Evolutionary conservation across 106 monocot species (phyloP).

Genomic region (Platanthera guangdongensis): DNA sequence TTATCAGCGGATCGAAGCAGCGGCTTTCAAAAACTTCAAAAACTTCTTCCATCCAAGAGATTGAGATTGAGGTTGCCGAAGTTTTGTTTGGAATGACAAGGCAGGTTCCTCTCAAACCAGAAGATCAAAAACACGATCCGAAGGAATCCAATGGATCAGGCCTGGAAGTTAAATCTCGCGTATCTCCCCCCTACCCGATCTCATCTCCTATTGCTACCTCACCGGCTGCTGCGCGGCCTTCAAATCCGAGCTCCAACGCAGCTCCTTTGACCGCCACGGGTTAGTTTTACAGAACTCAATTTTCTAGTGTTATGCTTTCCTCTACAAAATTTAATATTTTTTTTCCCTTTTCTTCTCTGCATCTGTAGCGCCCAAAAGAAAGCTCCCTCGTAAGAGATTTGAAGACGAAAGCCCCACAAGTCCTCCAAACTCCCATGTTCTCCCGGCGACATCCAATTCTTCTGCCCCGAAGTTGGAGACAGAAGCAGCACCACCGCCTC

Average conservation of each 20-base stretch:
- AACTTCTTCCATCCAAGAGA: conserved; percentile 53
- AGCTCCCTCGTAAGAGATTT: conserved; percentile 42
- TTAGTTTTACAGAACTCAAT: conserved; percentile 13
- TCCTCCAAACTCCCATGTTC: conserved; percentile 3
- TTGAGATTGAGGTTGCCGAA: conserved; percentile 94
- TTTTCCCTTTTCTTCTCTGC: not conserved
- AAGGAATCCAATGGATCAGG: conserved; percentile 44
- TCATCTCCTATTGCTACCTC: conserved; percentile 22
- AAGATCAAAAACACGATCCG: conserved; percentile 27
- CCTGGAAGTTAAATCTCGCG: conserved; percentile 34
- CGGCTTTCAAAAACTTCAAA: conserved; percentile 57
- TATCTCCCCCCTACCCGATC: conserved; percentile 40
- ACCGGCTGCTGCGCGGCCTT: conserved; percentile 15
- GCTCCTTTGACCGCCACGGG: conserved; percentile 35
- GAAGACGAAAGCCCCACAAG: conserved; percentile 53
- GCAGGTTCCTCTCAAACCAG: conserved; percentile 47
- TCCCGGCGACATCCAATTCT: conserved; percentile 2
- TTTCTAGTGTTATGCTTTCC: not conserved
- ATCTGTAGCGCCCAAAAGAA: conserved; percentile 67
- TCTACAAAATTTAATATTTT: not conserved
- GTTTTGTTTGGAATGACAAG: conserved; percentile 82
- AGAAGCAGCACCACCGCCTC: conserved; percentile 13
- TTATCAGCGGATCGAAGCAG: conserved; percentile 38
- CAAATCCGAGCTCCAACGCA: conserved; percentile 9
- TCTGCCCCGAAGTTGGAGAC: conserved; percentile 25